Evolutionary conservation across 768 basidiomycete species (phyloP).

Genomic region (Kwoniella mangroviensis): DNA sequence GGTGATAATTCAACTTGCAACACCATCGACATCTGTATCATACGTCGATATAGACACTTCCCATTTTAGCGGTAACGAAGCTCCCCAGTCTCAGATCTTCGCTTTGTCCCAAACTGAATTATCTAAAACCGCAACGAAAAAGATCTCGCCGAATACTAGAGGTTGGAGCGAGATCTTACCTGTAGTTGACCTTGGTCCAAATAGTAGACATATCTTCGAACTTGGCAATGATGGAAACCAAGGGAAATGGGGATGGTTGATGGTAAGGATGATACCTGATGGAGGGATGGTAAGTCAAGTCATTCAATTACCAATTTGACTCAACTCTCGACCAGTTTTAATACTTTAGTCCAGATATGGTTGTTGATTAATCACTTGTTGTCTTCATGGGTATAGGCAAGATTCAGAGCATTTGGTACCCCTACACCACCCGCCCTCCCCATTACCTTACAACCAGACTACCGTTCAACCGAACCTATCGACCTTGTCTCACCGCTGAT

Average conservation of each 20-base stretch:
- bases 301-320: neutral
- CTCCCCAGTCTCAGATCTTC: constrained; percentile 76
- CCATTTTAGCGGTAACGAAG: constrained; percentile 82
- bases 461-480: constrained; percentile 60
- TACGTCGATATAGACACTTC: constrained; percentile 94
- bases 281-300: constrained; percentile 81
- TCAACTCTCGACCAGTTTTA: no score
- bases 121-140: constrained; percentile 1
- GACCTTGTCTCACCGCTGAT: constrained; percentile 90
- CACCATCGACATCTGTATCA: constrained; percentile 66
- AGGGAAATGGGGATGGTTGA: constrained; percentile 61
- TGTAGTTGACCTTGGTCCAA: constrained; percentile 75
- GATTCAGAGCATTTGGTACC: constrained; percentile 86
- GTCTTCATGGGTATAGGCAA: constrained; percentile 64
- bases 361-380: no score
- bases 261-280: constrained; percentile 93
- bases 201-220: constrained; percentile 84
- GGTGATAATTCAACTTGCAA: constrained; percentile 88
- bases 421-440: constrained; percentile 37
- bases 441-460: constrained; percentile 14
- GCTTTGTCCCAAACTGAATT: constrained; percentile 51
- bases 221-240: constrained; percentile 62
- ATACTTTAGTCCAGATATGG: no score
- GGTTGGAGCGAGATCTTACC: constrained; percentile 79
- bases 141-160: constrained; percentile 26